Conservation (phyloP, 148 eudicot species). For the Chenopodium quinoa region DNA sequence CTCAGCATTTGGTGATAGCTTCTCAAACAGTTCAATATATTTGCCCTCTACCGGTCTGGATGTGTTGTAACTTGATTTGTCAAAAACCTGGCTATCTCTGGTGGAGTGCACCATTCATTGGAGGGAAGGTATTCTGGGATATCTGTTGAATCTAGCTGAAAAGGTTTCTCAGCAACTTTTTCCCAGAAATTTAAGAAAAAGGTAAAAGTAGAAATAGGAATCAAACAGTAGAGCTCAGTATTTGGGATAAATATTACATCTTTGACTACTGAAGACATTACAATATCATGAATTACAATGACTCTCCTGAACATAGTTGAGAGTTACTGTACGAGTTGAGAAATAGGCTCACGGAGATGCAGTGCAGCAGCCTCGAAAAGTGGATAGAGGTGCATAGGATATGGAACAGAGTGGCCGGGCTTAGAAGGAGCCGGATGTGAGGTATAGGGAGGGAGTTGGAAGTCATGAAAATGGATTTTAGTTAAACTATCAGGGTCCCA, state of each 20-base stretch:
- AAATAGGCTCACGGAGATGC: constrained; percentile 24
- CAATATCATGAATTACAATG: constrained; percentile 24
- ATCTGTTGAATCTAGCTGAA: constrained; percentile 14
- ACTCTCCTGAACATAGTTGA: constrained; percentile 17
- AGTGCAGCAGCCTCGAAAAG: constrained; percentile 20
- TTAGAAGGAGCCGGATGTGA: constrained; percentile 23
- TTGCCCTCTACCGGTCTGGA: constrained; percentile 33
- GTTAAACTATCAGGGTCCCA: constrained; percentile 4
- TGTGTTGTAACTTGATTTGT: constrained; percentile 19
- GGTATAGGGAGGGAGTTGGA: constrained; percentile 20
- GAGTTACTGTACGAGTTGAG: constrained; percentile 19
- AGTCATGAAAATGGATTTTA: constrained; percentile 26
- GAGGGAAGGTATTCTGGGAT: constrained; percentile 25
- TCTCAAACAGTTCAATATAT: constrained; percentile 27
- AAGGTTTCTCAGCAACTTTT: constrained; percentile 22
- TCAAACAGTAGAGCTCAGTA: constrained; percentile 18
- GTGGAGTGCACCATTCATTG: constrained; percentile 22
- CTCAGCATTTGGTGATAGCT: constrained; percentile 2
- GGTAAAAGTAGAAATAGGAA: constrained; percentile 18
- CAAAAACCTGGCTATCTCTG: constrained; percentile 18
- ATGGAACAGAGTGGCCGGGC: neutral
- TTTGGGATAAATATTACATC: constrained; percentile 25
- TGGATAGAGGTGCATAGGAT: constrained; percentile 26
- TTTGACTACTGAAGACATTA: constrained; percentile 24
- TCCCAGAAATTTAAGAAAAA: constrained; percentile 25